Conservation (phyloP, 768 basidiomycete genomes). For the Boletus eberwhitei region DNA sequence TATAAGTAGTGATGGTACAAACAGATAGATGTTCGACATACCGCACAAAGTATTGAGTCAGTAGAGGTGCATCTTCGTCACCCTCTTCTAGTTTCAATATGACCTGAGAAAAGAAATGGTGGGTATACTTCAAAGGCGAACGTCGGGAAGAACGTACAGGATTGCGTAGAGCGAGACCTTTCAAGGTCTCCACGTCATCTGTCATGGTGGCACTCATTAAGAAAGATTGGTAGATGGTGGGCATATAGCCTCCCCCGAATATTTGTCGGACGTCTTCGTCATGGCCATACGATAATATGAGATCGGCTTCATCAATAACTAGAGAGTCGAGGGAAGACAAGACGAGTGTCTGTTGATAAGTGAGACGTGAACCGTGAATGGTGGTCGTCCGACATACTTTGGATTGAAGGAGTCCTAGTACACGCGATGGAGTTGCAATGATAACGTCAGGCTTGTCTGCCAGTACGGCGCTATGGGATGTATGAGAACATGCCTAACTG, state of each 20-base stretch:
- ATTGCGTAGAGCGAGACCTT: constrained; percentile 81
- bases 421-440: constrained; percentile 74
- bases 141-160: constrained; percentile 54
- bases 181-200: constrained; percentile 88
- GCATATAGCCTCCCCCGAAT: constrained; percentile 66
- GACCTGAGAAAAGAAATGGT: constrained; percentile 45
- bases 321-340: constrained; percentile 73
- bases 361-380: background rate
- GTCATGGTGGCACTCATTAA: constrained; percentile 98
- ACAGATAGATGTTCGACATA: constrained; percentile 31
- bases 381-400: constrained; percentile 44
- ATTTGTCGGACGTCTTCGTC: constrained; percentile 81
- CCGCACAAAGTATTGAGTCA: constrained; percentile 86
- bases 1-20: background rate
- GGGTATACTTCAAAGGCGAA: background rate
- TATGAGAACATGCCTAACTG: background rate
- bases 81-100: constrained; percentile 86
- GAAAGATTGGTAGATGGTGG: constrained; percentile 85
- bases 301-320: constrained; percentile 96
- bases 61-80: constrained; percentile 73
- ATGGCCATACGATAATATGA: constrained; percentile 95
- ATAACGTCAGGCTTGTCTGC: constrained; percentile 78
- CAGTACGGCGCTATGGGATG: constrained; percentile 42
- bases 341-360: constrained; percentile 51
- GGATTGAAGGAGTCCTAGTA: constrained; percentile 62